Conservation (phyloP, 371 early-diverging fungal species). For the Saksenaea vasiformis region DNA sequence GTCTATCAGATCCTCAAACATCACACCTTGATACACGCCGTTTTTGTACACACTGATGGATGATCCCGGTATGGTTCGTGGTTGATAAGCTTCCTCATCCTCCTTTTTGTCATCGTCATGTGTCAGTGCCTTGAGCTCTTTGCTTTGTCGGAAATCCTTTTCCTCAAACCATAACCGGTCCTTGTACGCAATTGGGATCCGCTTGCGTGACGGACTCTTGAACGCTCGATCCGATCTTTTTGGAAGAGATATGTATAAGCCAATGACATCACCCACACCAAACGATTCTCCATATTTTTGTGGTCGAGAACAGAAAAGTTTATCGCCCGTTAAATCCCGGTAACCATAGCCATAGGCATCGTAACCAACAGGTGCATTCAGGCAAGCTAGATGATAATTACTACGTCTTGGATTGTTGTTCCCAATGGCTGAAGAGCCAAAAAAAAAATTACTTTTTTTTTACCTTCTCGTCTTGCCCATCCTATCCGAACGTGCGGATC, state of each 20-base stretch:
- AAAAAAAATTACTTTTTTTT: no score
- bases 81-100: conserved; percentile 27
- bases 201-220: conserved; percentile 54
- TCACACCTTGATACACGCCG: conserved; percentile 64
- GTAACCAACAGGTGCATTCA: conserved; percentile 72
- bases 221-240: conserved; percentile 33
- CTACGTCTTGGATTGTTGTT: not conserved
- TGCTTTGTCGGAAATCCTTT: conserved; percentile 63
- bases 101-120: conserved; percentile 35
- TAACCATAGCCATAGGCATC: conserved; percentile 72
- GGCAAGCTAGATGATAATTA: conserved; percentile 53
- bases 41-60: conserved; percentile 69
- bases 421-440: not conserved
- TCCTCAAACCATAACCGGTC: conserved; percentile 70
- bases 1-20: conserved; percentile 63
- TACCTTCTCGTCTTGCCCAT: conserved; percentile 71
- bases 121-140: conserved; percentile 54
- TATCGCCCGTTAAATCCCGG: conserved; percentile 69
- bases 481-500: conserved; percentile 70
- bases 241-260: conserved; percentile 59
- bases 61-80: conserved; percentile 51
- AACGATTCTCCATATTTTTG: conserved; percentile 62
- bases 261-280: conserved; percentile 70
- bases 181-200: conserved; percentile 65
- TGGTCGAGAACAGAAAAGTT: conserved; percentile 61